A percentile compares a stretch with the other conserved stretches of the same genome.
Conservation (phyloP, 2,329 filamentous ascomycete genomes). For the Dothistroma septosporum region DNA sequence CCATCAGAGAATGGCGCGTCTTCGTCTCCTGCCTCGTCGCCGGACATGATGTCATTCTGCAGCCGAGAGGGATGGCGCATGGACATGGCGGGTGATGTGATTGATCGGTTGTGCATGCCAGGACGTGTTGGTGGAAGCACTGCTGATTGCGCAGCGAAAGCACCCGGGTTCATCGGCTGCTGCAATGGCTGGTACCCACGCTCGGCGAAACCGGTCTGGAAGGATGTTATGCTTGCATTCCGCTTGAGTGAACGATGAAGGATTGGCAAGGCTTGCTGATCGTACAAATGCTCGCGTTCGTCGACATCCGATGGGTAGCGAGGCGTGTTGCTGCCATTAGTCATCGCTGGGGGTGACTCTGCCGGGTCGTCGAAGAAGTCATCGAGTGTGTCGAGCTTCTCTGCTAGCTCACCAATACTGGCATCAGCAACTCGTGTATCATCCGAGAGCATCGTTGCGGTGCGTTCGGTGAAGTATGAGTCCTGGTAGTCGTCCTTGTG, state of each 20-base stretch:
- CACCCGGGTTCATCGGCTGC: constrained; percentile 54
- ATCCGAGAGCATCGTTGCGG: constrained; percentile 90
- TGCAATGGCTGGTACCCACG: constrained; percentile 52
- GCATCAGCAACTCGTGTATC: constrained; percentile 63
- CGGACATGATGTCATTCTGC: constrained; percentile 62
- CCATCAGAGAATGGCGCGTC: constrained; percentile 72
- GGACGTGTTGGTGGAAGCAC: constrained; percentile 48
- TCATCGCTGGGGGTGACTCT: constrained; percentile 15
- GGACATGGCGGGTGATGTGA: constrained; percentile 70
- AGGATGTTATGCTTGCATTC: constrained; percentile 68
- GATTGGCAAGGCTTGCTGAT: constrained; percentile 88
- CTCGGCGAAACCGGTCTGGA: constrained; percentile 86
- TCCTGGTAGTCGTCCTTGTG: constrained; percentile 82
- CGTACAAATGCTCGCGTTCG: constrained; percentile 77
- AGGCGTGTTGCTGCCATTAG: constrained; percentile 13
- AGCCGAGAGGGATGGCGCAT: constrained; percentile 45
- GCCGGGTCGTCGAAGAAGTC: constrained; percentile 50
- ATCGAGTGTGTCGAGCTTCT: constrained; percentile 52
- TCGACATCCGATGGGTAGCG: constrained; percentile 20
- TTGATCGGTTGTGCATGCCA: constrained; percentile 71
- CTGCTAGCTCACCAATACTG: constrained; percentile 76
- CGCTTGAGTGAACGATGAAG: constrained; percentile 73
- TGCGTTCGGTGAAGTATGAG: constrained; percentile 68
- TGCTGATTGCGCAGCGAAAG: constrained; percentile 40
- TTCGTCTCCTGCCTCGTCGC: constrained; percentile 65